Conservation (phyloP, 1,284 basidiomycete species). For the Trametes pubescens region DNA sequence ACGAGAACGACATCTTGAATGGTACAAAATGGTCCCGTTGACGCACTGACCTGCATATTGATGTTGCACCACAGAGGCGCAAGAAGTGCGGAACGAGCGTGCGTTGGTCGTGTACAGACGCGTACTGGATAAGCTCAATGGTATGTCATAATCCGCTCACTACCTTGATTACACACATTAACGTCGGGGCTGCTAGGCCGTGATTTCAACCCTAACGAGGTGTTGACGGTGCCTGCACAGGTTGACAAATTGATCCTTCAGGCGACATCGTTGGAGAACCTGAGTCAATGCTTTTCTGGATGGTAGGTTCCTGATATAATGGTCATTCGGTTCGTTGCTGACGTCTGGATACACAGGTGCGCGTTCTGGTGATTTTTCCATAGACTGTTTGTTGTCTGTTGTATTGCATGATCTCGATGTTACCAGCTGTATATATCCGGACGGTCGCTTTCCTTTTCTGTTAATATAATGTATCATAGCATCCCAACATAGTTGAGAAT, state of each 20-base stretch:
- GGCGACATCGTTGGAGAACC: slow-evolving; percentile 90
- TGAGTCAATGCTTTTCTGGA: slow-evolving; percentile 96
- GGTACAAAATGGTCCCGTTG: slow-evolving; percentile 49
- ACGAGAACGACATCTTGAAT: slow-evolving; percentile 86
- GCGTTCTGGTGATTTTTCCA: slow-evolving; percentile 48
- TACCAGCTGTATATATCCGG: slow-evolving; percentile 24
- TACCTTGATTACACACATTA: slow-evolving; percentile 11
- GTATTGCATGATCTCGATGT: slow-evolving; percentile 28
- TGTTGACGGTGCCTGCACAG: slow-evolving; percentile 80
- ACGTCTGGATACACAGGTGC: slow-evolving; percentile 42
- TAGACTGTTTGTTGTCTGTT: slow-evolving; percentile 12
- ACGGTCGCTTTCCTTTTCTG: slow-evolving; percentile 15
- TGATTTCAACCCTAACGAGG: slow-evolving; percentile 88
- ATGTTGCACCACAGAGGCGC: slow-evolving; percentile 55
- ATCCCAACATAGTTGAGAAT: too few species aligned
- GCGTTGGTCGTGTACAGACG: slow-evolving; percentile 92
- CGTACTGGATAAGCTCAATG: slow-evolving; percentile 92
- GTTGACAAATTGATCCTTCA: slow-evolving; percentile 92
- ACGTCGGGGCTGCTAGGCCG: slow-evolving; percentile 59
- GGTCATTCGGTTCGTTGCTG: not conserved
- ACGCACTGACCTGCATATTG: slow-evolving; percentile 20
- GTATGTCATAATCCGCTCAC: slow-evolving; percentile 49
- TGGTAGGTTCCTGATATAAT: slow-evolving; percentile 63
- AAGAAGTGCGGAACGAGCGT: slow-evolving; percentile 91
- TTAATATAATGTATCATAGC: slow-evolving; percentile 29